A percentile compares a stretch with the other conserved stretches of the same genome.
These are phyloP conservation scores for Vinca major DNA, from an alignment of 305 asterid species.

Conservation along the genomic window DNA sequence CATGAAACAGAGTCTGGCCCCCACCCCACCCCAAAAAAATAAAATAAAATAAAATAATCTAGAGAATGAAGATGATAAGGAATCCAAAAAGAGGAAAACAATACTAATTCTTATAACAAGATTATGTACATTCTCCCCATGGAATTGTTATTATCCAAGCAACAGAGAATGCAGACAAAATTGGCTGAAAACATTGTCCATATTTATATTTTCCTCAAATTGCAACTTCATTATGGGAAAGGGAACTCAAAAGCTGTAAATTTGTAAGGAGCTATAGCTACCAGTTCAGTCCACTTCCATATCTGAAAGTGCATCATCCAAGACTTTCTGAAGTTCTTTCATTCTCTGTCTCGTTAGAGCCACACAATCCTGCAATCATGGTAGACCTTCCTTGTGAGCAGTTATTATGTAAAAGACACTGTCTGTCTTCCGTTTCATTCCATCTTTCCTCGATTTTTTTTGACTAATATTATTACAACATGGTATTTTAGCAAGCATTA, in stretches of 20 bases:
- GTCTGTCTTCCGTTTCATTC: no score
- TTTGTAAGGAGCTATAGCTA: slow-evolving; percentile 1
- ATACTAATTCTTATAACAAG: no score
- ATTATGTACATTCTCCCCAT: no score
- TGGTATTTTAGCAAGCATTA: not conserved
- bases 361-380: slow-evolving; percentile 60
- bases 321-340: slow-evolving; percentile 48
- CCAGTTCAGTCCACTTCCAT: slow-evolving; percentile 50
- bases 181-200: slow-evolving; percentile 2
- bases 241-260: not conserved
- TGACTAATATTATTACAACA: not conserved
- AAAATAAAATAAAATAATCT: no score
- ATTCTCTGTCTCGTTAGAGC: slow-evolving; percentile 50
- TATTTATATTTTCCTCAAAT: not conserved
- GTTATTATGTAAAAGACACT: not conserved
- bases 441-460: not conserved
- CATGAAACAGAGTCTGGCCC: no score
- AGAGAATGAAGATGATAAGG: no score
- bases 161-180: not conserved
- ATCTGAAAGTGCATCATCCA: slow-evolving; percentile 57
- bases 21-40: no score
- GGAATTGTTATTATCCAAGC: slow-evolving; percentile 3
- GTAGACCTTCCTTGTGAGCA: slow-evolving; percentile 14
- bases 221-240: not conserved
- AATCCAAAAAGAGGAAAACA: no score